phyloP scores from a whole-genome alignment of 176 grass and related monocot genomes.

The Cenchrus purpureus region DNA sequence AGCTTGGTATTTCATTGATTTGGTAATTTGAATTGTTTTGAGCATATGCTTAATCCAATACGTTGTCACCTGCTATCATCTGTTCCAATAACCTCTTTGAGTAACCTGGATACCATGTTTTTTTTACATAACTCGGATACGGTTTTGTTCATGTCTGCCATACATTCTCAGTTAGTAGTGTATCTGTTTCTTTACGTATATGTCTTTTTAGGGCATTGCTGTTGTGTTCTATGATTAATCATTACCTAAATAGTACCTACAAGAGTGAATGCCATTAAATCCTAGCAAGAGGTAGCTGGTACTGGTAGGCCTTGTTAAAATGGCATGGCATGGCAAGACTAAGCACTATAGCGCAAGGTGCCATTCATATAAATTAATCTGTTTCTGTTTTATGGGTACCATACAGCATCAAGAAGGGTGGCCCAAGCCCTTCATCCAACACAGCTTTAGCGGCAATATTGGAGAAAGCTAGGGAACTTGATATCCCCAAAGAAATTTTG shows the following conservation, averaged over 20 bases:
- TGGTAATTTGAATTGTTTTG: not conserved
- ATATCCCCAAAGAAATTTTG: slow-evolving; percentile 88
- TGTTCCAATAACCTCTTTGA: not conserved
- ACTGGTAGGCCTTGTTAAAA: slow-evolving; percentile 8
- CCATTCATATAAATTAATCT: not conserved
- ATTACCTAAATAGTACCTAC: not conserved
- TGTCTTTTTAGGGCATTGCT: not conserved
- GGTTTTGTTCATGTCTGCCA: not conserved
- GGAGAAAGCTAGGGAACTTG: slow-evolving; percentile 89
- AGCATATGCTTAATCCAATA: not conserved
- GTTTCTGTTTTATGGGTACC: slow-evolving; percentile 3
- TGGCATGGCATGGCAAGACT: slow-evolving; percentile 24
- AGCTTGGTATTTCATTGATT: not conserved
- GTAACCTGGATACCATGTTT: not conserved
- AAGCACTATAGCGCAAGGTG: not conserved
- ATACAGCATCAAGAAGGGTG: slow-evolving; percentile 87
- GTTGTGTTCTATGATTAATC: not conserved
- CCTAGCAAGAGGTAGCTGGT: not conserved
- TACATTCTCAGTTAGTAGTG: not conserved
- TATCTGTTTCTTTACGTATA: not conserved
- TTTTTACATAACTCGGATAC: not conserved
- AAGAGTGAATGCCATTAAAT: not conserved
- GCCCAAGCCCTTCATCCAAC: slow-evolving; percentile 77
- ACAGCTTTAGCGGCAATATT: slow-evolving; percentile 77
- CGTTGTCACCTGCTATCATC: not conserved